phyloP scores from a whole-genome alignment of 2,329 filamentous ascomycete species.

The Claviceps spartinae region DNA sequence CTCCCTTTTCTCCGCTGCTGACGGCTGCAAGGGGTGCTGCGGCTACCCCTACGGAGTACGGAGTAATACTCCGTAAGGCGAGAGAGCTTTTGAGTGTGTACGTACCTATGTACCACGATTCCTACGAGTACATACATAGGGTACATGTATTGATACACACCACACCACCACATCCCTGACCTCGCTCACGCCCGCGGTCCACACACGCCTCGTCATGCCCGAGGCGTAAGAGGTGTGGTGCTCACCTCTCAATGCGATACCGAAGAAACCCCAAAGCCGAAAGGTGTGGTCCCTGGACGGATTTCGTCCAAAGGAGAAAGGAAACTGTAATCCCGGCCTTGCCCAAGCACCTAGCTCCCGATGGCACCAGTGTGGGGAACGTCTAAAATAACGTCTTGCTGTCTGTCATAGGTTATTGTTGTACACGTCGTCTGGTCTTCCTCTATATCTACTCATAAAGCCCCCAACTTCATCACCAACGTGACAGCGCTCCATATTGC shows the following conservation, averaged over 20 bases:
- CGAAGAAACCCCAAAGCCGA: constrained; percentile 6
- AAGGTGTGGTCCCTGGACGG: constrained; percentile 3
- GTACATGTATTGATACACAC: no score
- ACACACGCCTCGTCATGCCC: not conserved
- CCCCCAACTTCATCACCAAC: constrained; percentile 6
- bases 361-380: constrained; percentile 1
- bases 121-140: no score
- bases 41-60: not conserved
- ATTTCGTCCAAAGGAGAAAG: not conserved
- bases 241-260: constrained; percentile 5
- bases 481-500: not conserved
- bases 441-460: constrained; percentile 9
- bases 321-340: constrained; percentile 4
- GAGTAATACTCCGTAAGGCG: no score
- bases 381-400: not conserved
- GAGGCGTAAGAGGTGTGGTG: not conserved
- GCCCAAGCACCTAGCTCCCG: constrained; percentile 6
- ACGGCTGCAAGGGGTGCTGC: not conserved
- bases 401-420: no score
- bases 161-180: no score
- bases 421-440: not conserved
- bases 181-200: no score
- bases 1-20: not conserved
- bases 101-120: no score
- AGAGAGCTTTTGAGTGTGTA: no score